phyloP scores from a whole-genome alignment of 495 filamentous ascomycete genomes.

The Aspergillus campestris region DNA sequence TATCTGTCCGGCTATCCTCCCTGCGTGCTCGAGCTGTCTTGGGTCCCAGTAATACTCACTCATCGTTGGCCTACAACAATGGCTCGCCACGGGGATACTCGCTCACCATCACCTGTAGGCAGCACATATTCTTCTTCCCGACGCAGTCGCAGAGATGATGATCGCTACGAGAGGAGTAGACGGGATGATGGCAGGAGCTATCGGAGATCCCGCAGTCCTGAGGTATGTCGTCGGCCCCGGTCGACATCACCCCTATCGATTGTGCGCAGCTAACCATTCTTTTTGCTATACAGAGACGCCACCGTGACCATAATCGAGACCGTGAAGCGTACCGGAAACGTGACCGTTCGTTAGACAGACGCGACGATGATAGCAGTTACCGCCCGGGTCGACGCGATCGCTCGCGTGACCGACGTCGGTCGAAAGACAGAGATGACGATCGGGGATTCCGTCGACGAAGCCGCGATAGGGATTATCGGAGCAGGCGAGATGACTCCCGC shows the following conservation, averaged over 20 bases:
- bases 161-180: slow-evolving; percentile 57
- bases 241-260: not conserved
- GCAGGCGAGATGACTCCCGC: slow-evolving; percentile 73
- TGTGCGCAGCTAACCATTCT: slow-evolving; percentile 19
- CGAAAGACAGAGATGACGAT: slow-evolving; percentile 48
- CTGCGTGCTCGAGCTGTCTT: slow-evolving; percentile 23
- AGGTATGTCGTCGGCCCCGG: slow-evolving; percentile 44
- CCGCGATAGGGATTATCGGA: slow-evolving; percentile 65
- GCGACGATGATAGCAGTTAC: slow-evolving; percentile 54
- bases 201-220: slow-evolving; percentile 64
- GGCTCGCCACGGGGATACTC: slow-evolving; percentile 86
- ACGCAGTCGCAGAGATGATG: slow-evolving; percentile 66
- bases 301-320: slow-evolving; percentile 49
- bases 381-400: slow-evolving; percentile 52
- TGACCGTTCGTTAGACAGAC: slow-evolving; percentile 65
- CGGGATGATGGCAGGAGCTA: slow-evolving; percentile 53
- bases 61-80: slow-evolving; percentile 61
- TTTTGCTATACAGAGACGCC: slow-evolving; percentile 42
- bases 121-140: slow-evolving; percentile 70
- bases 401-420: slow-evolving; percentile 56
- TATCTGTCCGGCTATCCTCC: slow-evolving; percentile 8
- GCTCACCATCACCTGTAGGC: slow-evolving; percentile 95
- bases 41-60: slow-evolving; percentile 55
- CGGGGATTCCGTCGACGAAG: slow-evolving; percentile 57
- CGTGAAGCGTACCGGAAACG: slow-evolving; percentile 58